These are phyloP conservation scores for Begonia peltatifolia DNA, from an alignment of 306 rosid genomes.

Conservation along the genomic window DNA sequence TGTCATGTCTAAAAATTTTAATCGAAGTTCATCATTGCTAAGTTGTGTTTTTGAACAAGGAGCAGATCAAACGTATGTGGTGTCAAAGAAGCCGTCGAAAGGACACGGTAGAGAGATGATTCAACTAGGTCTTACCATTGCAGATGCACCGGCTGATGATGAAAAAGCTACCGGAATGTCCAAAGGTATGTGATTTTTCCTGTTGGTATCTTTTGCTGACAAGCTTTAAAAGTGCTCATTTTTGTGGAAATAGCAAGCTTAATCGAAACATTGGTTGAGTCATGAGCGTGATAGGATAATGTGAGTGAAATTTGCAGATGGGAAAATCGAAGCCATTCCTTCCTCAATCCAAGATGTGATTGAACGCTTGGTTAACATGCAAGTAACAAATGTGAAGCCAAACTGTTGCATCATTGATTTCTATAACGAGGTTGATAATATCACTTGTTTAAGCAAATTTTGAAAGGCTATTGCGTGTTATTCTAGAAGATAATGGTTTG, in stretches of 20 bases:
- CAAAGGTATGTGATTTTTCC: constrained; percentile 38
- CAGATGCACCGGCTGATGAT: constrained; percentile 46
- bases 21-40: not conserved
- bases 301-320: constrained; percentile 43
- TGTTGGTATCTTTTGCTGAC: not conserved
- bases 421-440: constrained; percentile 55
- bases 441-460: constrained; percentile 4
- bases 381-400: constrained; percentile 64
- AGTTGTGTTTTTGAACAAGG: constrained; percentile 5
- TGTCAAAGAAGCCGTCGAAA: constrained; percentile 57
- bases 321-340: constrained; percentile 67
- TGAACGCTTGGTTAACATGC: constrained; percentile 42
- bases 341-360: constrained; percentile 57
- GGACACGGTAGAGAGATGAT: constrained; percentile 83
- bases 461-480: not conserved
- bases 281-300: not conserved
- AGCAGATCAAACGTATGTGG: constrained; percentile 52
- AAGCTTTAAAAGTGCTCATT: not conserved
- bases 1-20: not conserved
- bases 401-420: constrained; percentile 83
- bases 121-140: constrained; percentile 63
- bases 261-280: too few species aligned
- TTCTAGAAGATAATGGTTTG: not conserved
- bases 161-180: constrained; percentile 38
- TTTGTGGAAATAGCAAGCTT: not conserved